Conservation (phyloP, 306 rosid genomes). For the Castanospermum australe region DNA sequence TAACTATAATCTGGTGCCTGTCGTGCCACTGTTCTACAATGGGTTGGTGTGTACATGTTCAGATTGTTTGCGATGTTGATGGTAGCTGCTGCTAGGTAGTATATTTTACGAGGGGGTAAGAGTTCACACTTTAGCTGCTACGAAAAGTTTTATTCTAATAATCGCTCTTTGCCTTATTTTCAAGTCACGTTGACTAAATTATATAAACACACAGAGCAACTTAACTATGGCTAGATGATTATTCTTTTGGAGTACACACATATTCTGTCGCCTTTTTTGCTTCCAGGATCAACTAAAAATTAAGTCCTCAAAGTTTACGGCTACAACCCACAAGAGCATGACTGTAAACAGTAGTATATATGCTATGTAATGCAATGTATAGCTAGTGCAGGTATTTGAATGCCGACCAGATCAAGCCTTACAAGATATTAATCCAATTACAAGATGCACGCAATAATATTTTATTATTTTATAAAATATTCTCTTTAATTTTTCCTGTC, state of each 20-base stretch:
- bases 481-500: not conserved
- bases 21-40: not conserved
- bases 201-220: not conserved
- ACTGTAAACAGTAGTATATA: not conserved
- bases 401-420: not conserved
- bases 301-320: not conserved
- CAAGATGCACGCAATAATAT: not conserved
- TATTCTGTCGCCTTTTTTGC: not conserved
- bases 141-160: conserved; percentile 1
- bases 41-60: not conserved
- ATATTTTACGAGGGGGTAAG: not conserved
- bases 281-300: not conserved
- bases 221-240: not conserved
- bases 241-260: not conserved
- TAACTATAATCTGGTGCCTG: not conserved
- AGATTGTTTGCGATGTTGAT: conserved; percentile 2
- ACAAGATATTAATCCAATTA: not conserved
- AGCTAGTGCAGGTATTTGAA: not conserved
- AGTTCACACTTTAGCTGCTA: conserved; percentile 4
- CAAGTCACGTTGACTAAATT: conserved; percentile 12
- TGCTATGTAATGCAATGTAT: not conserved
- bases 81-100: not conserved
- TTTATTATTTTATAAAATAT: not conserved
- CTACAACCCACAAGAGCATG: not conserved
- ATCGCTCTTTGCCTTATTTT: conserved; percentile 12